A percentile compares a stretch with the other conserved stretches of the same genome.
phyloP scores from a whole-genome alignment of 176 grass and related monocot genomes.

The Puya raimondii region DNA sequence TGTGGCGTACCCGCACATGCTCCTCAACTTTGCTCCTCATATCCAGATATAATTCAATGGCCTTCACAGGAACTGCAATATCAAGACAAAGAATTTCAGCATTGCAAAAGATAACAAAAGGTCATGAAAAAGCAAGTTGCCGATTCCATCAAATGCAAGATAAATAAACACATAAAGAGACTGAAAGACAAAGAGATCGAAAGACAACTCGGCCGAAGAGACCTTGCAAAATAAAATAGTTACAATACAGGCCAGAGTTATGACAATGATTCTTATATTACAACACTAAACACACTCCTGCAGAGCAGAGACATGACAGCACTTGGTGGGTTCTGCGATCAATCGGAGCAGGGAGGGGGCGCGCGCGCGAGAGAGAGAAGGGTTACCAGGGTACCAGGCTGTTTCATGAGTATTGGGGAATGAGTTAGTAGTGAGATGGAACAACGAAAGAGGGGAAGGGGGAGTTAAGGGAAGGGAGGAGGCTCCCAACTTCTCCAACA shows the following conservation, averaged over 20 bases:
- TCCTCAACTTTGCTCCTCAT: conserved; percentile 52
- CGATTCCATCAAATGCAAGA: conserved; percentile 10
- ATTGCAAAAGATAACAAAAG: conserved; percentile 19
- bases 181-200: neutral
- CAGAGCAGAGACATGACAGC: neutral
- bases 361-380: too few relatives aligned
- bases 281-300: too few relatives aligned
- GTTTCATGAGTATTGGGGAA: too few relatives aligned
- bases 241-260: neutral
- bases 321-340: too few relatives aligned
- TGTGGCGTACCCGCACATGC: conserved; percentile 61
- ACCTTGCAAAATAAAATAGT: neutral
- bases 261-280: too few relatives aligned
- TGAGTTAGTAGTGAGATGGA: too few relatives aligned
- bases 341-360: too few relatives aligned
- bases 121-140: conserved; percentile 8
- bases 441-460: too few relatives aligned
- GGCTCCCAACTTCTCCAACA: too few relatives aligned
- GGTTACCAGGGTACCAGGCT: too few relatives aligned
- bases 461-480: too few relatives aligned
- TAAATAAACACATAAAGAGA: neutral
- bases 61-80: conserved; percentile 47
- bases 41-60: conserved; percentile 63
- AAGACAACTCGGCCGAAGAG: neutral
- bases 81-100: conserved; percentile 14